A percentile compares a stretch with the other conserved stretches of the same genome.
Conservation (phyloP, 345 rosid species). For the Euphorbia tirucalli region DNA sequence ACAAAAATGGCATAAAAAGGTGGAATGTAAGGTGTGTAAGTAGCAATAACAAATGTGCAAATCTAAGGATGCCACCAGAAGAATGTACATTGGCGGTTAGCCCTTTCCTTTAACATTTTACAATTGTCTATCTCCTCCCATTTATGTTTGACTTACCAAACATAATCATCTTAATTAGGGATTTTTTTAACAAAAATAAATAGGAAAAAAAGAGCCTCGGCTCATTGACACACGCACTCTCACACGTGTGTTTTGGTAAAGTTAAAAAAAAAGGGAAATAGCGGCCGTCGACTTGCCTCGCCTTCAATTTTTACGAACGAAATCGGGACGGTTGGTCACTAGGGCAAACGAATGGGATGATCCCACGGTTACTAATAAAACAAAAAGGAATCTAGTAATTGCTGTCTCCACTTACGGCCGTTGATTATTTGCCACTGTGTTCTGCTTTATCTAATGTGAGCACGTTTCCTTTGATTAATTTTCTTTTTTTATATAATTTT, state of each 20-base stretch:
- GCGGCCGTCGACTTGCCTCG: slow-evolving; percentile 7
- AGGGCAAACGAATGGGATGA: neutral
- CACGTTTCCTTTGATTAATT: slow-evolving; percentile 16
- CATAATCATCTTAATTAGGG: neutral
- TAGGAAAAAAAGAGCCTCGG: no score
- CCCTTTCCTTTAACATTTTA: no score
- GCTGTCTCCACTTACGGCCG: slow-evolving; percentile 32
- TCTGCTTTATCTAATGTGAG: no score
- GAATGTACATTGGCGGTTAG: neutral
- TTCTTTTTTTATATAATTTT: neutral
- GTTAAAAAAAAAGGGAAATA: neutral
- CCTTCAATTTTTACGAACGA: no score
- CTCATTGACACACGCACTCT: neutral
- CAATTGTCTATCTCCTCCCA: no score
- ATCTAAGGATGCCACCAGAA: neutral
- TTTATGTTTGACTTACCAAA: no score
- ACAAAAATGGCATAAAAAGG: no score
- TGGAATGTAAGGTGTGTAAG: no score
- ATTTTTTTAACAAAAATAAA: neutral
- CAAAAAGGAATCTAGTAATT: slow-evolving; percentile 12
- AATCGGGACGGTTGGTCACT: slow-evolving; percentile 6
- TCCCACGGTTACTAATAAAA: slow-evolving; percentile 7
- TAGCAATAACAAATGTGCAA: no score
- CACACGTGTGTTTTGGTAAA: slow-evolving; percentile 10
- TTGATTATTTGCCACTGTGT: slow-evolving; percentile 26